Evolutionary conservation across 495 filamentous ascomycete genomes (phyloP).

Genomic region (Xylaria longipes): DNA sequence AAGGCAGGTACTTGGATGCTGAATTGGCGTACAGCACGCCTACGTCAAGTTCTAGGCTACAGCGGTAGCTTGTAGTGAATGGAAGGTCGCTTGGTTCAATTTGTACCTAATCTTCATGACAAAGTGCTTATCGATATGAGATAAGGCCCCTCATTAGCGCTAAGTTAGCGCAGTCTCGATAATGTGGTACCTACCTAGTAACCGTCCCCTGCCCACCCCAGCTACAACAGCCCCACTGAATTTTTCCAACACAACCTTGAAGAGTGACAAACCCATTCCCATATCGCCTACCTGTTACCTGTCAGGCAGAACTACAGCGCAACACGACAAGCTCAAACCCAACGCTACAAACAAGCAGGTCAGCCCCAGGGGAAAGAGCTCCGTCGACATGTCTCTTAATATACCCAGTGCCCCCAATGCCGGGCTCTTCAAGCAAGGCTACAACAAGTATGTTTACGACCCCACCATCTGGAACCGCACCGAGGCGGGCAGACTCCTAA

Average conservation of each 20-base stretch:
- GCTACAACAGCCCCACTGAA: conserved; percentile 24
- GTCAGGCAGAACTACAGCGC: conserved; percentile 14
- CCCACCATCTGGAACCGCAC: conserved; percentile 28
- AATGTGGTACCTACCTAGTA: background rate
- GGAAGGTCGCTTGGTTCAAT: no score
- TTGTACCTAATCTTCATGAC: no score
- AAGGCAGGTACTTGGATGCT: no score
- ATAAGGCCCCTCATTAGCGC: background rate
- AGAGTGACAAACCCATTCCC: background rate
- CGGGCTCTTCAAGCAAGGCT: conserved; percentile 94
- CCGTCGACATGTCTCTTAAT: conserved; percentile 83
- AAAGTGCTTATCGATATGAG: background rate
- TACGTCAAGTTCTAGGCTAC: no score
- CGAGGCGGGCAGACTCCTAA: conserved; percentile 26
- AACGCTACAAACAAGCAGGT: conserved; percentile 16
- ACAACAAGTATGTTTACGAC: conserved; percentile 77
- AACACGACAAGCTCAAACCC: conserved; percentile 13
- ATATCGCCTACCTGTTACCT: conserved; percentile 21
- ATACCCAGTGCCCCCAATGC: conserved; percentile 91
- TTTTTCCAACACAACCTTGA: conserved; percentile 27
- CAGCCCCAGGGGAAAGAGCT: conserved; percentile 14
- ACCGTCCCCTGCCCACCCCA: background rate
- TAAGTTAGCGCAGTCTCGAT: background rate
- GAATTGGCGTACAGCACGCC: no score
- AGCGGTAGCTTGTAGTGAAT: no score